Evolutionary conservation across 305 asterid genomes (phyloP), one percentile per base, ranked within the genome.

Genomic region (Fraxinus dipetala): DNA sequence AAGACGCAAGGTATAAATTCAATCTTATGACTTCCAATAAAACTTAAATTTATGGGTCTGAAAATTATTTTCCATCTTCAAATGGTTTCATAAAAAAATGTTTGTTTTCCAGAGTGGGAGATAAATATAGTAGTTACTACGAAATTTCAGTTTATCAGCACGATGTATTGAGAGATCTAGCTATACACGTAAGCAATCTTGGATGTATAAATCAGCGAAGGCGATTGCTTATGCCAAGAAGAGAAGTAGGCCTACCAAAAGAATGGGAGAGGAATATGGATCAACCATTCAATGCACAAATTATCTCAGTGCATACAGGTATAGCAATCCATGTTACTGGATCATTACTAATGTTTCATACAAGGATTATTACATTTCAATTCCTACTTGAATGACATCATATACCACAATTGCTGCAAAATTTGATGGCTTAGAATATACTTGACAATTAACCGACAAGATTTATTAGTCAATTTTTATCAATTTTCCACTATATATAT

Each of bases 141-240:
- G 99, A 95, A 86, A 94, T 93, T 32, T 95, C 97, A 4, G 98
- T 91, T 26, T 91, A 82, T 77, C 99, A 93, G 87, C 99, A 95
- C 74, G 98, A 95, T 82, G 98, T 94, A 6, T 70, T 95, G 84
- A 87, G 99, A 40, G 99, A 95, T 87, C 92, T 95, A 2, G 99
- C 98, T 0, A 89, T 93, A 75, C 91, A 95, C 85, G 75, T 92
- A 80, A 88, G 92, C 88, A 91, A 81, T 85, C 85, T 22, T n/a
- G 95, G 90, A 16, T 87, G 79, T 26, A 43, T 92, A 65, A 91
- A 90, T 79, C 89, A 88, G 83, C 86, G 99, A 38, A 90, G 80
- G 85, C 87, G 97, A 75, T 67, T 95, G 77, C 84, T 94, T 24
- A 95, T 95, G 99, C 95, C 98, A 1, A 91, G 94, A 83, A 91